Evolutionary conservation across 169 alveolate species (phyloP), one percentile per base, ranked within the genome.

Genomic region (Fabrea salina): DNA sequence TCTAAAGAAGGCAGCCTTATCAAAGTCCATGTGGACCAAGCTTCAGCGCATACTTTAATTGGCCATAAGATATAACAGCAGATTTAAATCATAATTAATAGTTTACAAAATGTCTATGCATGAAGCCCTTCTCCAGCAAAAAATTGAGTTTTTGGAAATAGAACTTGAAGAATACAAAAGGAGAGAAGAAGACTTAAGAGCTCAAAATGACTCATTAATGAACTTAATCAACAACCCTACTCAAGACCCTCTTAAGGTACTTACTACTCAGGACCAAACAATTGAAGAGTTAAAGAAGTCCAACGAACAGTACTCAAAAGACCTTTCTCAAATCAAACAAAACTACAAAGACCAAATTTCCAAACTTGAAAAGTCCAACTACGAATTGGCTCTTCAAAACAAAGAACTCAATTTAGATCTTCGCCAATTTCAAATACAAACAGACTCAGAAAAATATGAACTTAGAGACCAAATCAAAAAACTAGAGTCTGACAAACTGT

Each of bases 111-210:
- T n/a, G n/a, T n/a, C n/a, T 32, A 61, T 61, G 7, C 27, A 13
- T 8, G 74, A 61, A 37, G 78, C 78, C 32, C 16, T 47, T 11
- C 61, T 68, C 8, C 25, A n/a, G n/a, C 61, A 68, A 30, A 16
- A 43, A 22, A 13, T 43, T n/a, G 78, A 68, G 39, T 68, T 68
- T 44, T 16, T 43, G 11, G 50, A 40, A 68, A 68, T 68, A 8
- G 78, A 68, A 30, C 30, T 68, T 1, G 78, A 68, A 2, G 78
- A 68, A 11, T 37, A 13, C 59, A 68, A 68, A 68, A 40, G 2
- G 27, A 2, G 41, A 68, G 61, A 43, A 43, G 66, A 68, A 43
- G 25, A 68, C 61, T 30, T 68, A 40, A 68, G 19, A 68, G 44
- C n/a, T 19, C 25, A 16, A 37, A 68, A 68, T 30, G 78, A 68